Percentiles rank a stretch among this genome's conserved stretches.
Conservation (phyloP, 441 rosid genomes). For the Melastoma candidum region DNA sequence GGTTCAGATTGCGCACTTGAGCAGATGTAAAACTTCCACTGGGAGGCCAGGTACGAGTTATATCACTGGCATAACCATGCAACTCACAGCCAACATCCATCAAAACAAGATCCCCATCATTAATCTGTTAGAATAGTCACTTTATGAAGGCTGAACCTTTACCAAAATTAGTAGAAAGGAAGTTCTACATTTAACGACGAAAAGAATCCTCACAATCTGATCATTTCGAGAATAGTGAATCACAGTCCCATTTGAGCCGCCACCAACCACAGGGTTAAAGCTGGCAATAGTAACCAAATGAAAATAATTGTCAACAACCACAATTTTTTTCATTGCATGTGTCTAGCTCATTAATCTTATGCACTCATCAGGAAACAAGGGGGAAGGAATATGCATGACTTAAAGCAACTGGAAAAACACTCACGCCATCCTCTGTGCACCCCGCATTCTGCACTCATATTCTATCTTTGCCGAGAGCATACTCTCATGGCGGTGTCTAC, state of each 20-base stretch:
- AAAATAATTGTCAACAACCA: slow-evolving; percentile 3
- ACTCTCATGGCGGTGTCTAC: slow-evolving; percentile 60
- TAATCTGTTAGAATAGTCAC: slow-evolving; percentile 39
- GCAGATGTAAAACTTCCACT: slow-evolving; percentile 64
- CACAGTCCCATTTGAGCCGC: slow-evolving; percentile 80
- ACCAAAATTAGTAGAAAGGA: neutral
- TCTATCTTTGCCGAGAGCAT: slow-evolving; percentile 75
- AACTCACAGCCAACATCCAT: slow-evolving; percentile 98
- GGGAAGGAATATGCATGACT: slow-evolving; percentile 5
- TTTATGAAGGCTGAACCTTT: neutral
- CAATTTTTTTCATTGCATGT: neutral
- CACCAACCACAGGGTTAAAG: slow-evolving; percentile 94
- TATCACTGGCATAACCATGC: slow-evolving; percentile 93
- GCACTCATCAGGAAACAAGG: neutral
- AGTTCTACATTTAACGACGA: neutral
- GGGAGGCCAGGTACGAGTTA: slow-evolving; percentile 98
- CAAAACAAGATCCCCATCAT: slow-evolving; percentile 79
- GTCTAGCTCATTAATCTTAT: neutral
- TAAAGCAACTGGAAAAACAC: slow-evolving; percentile 23
- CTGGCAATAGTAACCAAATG: slow-evolving; percentile 30
- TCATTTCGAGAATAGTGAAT: slow-evolving; percentile 96
- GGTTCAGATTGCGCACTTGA: slow-evolving; percentile 39
- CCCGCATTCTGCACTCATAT: slow-evolving; percentile 87
- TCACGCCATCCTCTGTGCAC: slow-evolving; percentile 99
- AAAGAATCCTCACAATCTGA: slow-evolving; percentile 42